These are phyloP conservation scores for Fusarium sp. DNA, from an alignment of 2,329 filamentous ascomycete species.

Conservation along the genomic window DNA sequence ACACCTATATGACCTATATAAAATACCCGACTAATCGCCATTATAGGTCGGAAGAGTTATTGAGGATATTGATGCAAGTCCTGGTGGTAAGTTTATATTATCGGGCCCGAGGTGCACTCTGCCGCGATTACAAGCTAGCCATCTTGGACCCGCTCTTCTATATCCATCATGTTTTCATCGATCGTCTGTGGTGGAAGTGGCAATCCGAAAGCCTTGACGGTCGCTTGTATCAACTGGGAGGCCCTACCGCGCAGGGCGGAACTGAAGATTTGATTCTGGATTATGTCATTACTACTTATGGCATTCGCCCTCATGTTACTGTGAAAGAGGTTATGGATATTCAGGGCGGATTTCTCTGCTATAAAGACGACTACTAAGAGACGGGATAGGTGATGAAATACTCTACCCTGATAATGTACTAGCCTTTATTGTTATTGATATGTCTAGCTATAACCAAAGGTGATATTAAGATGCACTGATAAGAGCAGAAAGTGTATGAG, in stretches of 20 bases:
- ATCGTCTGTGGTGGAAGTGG: neutral
- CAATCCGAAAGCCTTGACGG: neutral
- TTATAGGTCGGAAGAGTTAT: neutral
- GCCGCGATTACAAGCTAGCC: neutral
- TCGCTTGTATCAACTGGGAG: neutral
- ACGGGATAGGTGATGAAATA: no score
- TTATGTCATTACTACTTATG: neutral
- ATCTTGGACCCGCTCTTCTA: neutral
- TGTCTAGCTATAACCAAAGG: no score
- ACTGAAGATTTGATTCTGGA: neutral
- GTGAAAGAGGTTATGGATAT: neutral
- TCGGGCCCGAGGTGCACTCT: fast-evolving
- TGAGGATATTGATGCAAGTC: neutral
- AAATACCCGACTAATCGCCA: neutral
- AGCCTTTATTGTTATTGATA: no score
- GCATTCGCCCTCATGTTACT: neutral
- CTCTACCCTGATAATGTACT: no score
- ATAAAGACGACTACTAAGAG: neutral
- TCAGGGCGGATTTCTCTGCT: neutral
- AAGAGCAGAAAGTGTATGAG: no score
- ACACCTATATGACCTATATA: no score
- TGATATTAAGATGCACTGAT: no score
- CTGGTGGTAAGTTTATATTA: neutral
- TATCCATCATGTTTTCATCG: neutral
- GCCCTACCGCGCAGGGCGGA: neutral